Conservation (phyloP, 192 early-diverging fungal genomes). For the Pecoramyces ruminantium region DNA sequence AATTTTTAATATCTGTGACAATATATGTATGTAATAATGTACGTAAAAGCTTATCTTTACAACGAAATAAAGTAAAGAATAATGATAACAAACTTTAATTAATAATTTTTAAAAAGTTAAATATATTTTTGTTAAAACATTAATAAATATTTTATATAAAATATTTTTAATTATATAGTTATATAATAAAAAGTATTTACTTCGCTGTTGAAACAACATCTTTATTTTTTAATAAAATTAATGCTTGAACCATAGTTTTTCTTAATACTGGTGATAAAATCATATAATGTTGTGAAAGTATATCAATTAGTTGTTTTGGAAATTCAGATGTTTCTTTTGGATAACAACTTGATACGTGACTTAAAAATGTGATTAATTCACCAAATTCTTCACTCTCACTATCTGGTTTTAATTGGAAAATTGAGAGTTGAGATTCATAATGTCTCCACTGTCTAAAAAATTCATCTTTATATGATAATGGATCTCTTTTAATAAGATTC, state of each 20-base stretch:
- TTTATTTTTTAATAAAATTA: slow-evolving; percentile 76
- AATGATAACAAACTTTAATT: slow-evolving; percentile 48
- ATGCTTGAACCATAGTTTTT: slow-evolving; percentile 71
- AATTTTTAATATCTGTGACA: slow-evolving; percentile 83
- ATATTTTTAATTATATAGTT: not conserved
- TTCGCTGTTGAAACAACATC: slow-evolving; percentile 41
- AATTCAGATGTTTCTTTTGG: slow-evolving; percentile 62
- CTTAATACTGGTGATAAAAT: slow-evolving; percentile 70
- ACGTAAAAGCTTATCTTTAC: slow-evolving; percentile 80
- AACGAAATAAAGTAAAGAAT: slow-evolving; percentile 92
- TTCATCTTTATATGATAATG: slow-evolving; percentile 80
- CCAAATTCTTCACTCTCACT: slow-evolving; percentile 63
- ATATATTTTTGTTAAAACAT: too few relatives aligned
- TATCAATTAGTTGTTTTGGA: slow-evolving; percentile 64
- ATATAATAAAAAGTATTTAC: slow-evolving; percentile 7
- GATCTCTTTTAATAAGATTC: slow-evolving; percentile 93
- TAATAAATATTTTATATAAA: too few relatives aligned
- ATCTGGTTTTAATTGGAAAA: slow-evolving; percentile 72
- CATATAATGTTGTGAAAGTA: slow-evolving; percentile 64
- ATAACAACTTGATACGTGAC: slow-evolving; percentile 71
- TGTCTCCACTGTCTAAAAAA: slow-evolving; percentile 87
- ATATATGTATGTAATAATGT: slow-evolving; percentile 82
- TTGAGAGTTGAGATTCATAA: slow-evolving; percentile 68
- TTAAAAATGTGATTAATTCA: slow-evolving; percentile 78
- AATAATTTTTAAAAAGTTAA: too few relatives aligned